Conservation (phyloP, 2,329 filamentous ascomycete species). For the Trichoderma arundinaceum region DNA sequence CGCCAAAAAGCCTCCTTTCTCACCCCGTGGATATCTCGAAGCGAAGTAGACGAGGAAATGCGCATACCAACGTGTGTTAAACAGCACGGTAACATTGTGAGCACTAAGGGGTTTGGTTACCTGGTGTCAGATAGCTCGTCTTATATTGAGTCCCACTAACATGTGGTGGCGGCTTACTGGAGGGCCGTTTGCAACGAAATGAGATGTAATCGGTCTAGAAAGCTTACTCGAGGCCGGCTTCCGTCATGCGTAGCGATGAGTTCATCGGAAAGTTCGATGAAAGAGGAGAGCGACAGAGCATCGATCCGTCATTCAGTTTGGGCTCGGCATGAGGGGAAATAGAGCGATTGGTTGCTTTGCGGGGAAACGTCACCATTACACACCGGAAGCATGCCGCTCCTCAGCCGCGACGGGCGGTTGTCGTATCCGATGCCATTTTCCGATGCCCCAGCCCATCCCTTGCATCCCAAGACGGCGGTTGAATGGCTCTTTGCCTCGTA, state of each 20-base stretch:
- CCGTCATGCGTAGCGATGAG: background rate
- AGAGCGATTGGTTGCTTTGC: background rate
- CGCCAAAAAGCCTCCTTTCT: background rate
- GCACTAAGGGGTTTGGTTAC: background rate
- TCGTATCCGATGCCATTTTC: background rate
- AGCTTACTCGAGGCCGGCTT: background rate
- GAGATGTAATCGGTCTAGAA: background rate
- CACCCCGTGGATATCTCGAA: slow-evolving; percentile 1
- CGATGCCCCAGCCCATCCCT: background rate
- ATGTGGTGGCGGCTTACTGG: slow-evolving; percentile 21
- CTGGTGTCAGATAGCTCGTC: slow-evolving; percentile 10
- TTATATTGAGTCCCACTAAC: slow-evolving; percentile 1
- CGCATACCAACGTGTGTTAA: slow-evolving; percentile 13
- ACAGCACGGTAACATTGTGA: slow-evolving; percentile 24
- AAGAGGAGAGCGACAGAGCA: slow-evolving; percentile 1
- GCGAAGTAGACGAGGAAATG: background rate
- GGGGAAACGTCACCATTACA: slow-evolving; percentile 30
- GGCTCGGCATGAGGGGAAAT: background rate
- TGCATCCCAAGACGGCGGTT: too few species aligned
- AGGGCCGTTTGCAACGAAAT: slow-evolving; percentile 2
- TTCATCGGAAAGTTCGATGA: slow-evolving; percentile 2
- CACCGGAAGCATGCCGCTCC: background rate
- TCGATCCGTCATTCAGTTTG: background rate
- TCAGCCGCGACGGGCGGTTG: background rate
- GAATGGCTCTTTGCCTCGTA: too few species aligned